A percentile compares a stretch with the other conserved stretches of the same genome.
Conservation (phyloP, 2,329 filamentous ascomycete genomes). For the Corinectria fuckeliana region DNA sequence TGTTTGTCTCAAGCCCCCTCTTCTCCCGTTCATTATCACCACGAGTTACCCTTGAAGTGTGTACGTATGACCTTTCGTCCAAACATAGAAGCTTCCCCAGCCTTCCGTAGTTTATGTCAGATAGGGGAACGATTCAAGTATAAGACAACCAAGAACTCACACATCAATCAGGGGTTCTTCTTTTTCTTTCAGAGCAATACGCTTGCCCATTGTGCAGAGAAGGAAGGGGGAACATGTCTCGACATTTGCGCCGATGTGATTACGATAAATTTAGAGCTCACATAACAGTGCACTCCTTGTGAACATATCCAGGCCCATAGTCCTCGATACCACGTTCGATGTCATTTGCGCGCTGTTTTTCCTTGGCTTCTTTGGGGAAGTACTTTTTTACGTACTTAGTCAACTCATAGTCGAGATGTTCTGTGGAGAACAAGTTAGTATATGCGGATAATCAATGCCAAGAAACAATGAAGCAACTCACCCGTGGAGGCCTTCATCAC, state of each 20-base stretch:
- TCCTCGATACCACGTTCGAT: slow-evolving; percentile 75
- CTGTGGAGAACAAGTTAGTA: slow-evolving; percentile 43
- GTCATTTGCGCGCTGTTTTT: slow-evolving; percentile 75
- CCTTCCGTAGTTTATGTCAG: slow-evolving; percentile 11
- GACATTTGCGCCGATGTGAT: not conserved
- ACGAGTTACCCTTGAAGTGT: not conserved
- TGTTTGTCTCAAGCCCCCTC: not conserved
- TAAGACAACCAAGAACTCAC: slow-evolving; percentile 11
- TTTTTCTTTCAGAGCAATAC: not conserved
- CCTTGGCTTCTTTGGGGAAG: slow-evolving; percentile 74
- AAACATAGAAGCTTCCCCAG: not conserved
- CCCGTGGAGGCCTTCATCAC: slow-evolving; percentile 73
- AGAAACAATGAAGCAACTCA: slow-evolving; percentile 43
- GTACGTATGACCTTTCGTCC: not conserved
- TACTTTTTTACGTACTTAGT: slow-evolving; percentile 75
- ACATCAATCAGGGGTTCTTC: not conserved
- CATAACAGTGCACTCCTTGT: slow-evolving; percentile 67
- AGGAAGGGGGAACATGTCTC: not conserved
- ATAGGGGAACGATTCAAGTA: not conserved
- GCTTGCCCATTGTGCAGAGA: not conserved
- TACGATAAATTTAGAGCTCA: slow-evolving; percentile 37
- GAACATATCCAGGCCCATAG: slow-evolving; percentile 70
- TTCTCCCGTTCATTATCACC: slow-evolving; percentile 2
- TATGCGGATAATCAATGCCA: not conserved
- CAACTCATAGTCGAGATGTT: slow-evolving; percentile 73